phyloP scores from a whole-genome alignment of 2,329 filamentous ascomycete genomes.

The Thielaviopsis ethacetica region DNA sequence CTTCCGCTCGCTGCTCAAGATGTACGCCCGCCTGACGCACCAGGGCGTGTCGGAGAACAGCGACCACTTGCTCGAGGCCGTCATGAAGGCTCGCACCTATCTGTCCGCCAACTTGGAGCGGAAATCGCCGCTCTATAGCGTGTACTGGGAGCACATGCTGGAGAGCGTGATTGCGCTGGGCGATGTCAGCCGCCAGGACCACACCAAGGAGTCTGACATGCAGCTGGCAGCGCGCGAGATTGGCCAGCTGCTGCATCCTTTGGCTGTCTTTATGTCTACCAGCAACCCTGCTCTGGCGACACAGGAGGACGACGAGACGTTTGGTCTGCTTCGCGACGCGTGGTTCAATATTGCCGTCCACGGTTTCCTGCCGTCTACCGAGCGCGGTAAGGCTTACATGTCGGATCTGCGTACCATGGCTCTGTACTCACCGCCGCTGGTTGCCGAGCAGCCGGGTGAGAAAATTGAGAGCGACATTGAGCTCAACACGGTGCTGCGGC shows the following conservation, averaged over 20 bases:
- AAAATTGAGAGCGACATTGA: constrained; percentile 93
- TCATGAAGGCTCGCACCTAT: constrained; percentile 63
- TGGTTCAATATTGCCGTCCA: constrained; percentile 98
- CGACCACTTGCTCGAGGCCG: constrained; percentile 48
- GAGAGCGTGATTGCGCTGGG: constrained; percentile 83
- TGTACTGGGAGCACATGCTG: constrained; percentile 71
- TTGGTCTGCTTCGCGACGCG: constrained; percentile 66
- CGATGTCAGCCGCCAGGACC: constrained; percentile 60
- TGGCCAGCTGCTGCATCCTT: constrained; percentile 65
- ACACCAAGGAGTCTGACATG: constrained; percentile 59
- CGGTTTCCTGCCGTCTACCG: constrained; percentile 64
- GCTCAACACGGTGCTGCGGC: constrained; percentile 78
- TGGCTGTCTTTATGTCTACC: constrained; percentile 68
- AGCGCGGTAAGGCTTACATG: constrained; percentile 54
- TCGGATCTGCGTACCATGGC: constrained; percentile 73
- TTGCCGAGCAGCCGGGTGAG: constrained; percentile 76
- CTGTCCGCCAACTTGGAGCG: constrained; percentile 54
- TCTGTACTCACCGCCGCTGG: constrained; percentile 69
- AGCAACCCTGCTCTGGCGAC: constrained; percentile 38
- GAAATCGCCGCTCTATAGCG: constrained; percentile 59
- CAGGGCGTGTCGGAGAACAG: constrained; percentile 57
- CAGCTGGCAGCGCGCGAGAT: constrained; percentile 78
- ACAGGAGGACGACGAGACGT: constrained; percentile 44
- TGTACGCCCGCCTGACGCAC: constrained; percentile 61
- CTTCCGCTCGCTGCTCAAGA: constrained; percentile 70